Conservation (phyloP, 2,329 filamentous ascomycete genomes). For the Teratosphaeria pseudoeucalypti region DNA sequence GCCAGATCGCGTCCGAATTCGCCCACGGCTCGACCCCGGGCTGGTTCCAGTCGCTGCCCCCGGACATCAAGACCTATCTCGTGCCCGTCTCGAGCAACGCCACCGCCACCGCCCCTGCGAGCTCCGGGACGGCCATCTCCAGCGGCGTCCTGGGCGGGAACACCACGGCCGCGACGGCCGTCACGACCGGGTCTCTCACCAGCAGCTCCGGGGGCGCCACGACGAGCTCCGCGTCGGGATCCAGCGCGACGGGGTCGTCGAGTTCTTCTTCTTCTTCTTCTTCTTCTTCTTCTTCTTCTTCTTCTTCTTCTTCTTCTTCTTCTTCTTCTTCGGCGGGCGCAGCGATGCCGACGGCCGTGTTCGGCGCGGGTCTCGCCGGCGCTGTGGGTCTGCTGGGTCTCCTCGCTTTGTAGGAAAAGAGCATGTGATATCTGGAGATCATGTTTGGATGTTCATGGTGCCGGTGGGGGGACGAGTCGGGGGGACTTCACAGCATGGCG, state of each 20-base stretch:
- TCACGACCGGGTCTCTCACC: slow-evolving; percentile 1
- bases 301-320: slow-evolving; percentile 5
- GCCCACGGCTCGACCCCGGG: slow-evolving; percentile 31
- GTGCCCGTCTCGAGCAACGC: slow-evolving; percentile 17
- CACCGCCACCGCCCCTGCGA: slow-evolving; percentile 3
- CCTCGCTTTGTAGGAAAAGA: slow-evolving; percentile 31
- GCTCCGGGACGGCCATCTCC: slow-evolving; percentile 5
- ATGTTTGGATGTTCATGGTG: no score
- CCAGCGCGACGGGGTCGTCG: slow-evolving; percentile 2
- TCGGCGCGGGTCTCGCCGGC: slow-evolving; percentile 32
- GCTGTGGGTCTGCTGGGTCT: slow-evolving; percentile 34
- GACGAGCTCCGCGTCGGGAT: slow-evolving; percentile 6
- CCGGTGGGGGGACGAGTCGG: no score
- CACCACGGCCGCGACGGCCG: slow-evolving; percentile 5
- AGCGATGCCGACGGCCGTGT: slow-evolving; percentile 26
- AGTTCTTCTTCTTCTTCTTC: slow-evolving; percentile 8
- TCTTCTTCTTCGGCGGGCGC: slow-evolving; percentile 16
- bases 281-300: slow-evolving; percentile 4
- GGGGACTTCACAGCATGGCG: no score
- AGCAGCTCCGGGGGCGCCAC: slow-evolving; percentile 2
- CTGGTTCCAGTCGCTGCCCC: slow-evolving; percentile 37
- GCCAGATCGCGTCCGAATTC: slow-evolving; percentile 34
- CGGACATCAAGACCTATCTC: slow-evolving; percentile 35
- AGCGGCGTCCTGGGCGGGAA: neutral
- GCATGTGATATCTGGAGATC: neutral